Percentiles rank a stretch among this genome's conserved stretches.
phyloP scores from a whole-genome alignment of 306 rosid species.

The Vachellia collinsii region DNA sequence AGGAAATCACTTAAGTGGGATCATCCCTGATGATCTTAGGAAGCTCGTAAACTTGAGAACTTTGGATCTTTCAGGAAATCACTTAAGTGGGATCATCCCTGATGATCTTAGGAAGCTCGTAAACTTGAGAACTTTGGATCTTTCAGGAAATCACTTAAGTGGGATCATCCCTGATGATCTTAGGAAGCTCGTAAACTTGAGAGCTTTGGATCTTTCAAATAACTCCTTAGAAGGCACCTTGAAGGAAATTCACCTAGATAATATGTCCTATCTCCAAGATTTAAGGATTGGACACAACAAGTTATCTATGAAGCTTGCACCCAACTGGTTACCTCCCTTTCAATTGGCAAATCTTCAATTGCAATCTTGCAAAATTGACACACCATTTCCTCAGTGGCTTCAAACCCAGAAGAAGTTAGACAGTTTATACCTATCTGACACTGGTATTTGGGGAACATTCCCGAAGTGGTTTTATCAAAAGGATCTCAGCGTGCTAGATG shows the following conservation, averaged over 20 bases:
- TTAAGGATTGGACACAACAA: not conserved
- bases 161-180: not conserved
- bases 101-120: no score
- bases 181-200: not conserved
- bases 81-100: no score
- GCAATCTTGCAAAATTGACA: not conserved
- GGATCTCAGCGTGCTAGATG: not conserved
- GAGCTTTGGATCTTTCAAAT: not conserved
- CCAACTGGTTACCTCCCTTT: not conserved
- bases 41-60: no score
- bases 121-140: no score
- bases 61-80: no score
- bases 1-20: no score
- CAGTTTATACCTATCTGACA: not conserved
- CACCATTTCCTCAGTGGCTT: not conserved
- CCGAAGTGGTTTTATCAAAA: not conserved
- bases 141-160: not conserved
- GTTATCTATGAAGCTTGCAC: not conserved
- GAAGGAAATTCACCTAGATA: not conserved
- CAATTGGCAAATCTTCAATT: not conserved
- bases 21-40: no score
- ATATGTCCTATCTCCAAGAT: not conserved
- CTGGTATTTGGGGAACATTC: not conserved
- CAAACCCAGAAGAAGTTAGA: not conserved
- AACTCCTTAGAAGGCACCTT: not conserved